A percentile compares a stretch with the other conserved stretches of the same genome.
Conservation (phyloP, 2,329 filamentous ascomycete genomes). For the Blastomyces silverae region DNA sequence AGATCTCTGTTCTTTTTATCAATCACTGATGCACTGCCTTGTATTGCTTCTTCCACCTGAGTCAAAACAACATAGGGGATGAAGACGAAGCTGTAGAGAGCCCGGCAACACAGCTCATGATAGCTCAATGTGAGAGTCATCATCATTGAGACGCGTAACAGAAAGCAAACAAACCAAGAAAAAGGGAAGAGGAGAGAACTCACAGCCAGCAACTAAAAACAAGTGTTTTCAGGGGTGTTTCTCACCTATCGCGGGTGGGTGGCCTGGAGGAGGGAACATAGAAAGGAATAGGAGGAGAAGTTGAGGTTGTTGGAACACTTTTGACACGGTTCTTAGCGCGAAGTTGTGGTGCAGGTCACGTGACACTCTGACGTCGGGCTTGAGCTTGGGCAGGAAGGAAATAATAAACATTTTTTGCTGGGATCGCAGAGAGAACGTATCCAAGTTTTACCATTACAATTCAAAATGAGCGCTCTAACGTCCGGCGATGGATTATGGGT, state of each 20-base stretch:
- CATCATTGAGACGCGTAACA: constrained; percentile 35
- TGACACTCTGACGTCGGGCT: neutral
- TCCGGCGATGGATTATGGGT: constrained; percentile 5
- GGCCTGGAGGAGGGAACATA: constrained; percentile 2
- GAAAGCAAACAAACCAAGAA: neutral
- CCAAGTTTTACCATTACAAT: neutral
- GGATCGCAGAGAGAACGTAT: neutral
- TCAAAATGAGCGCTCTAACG: neutral
- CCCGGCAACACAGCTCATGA: constrained; percentile 29
- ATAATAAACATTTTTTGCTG: neutral
- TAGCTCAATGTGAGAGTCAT: constrained; percentile 36
- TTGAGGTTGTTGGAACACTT: neutral
- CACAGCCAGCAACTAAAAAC: constrained; percentile 3
- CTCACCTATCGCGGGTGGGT: neutral
- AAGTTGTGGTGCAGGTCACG: neutral
- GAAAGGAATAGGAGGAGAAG: neutral
- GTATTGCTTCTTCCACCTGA: constrained; percentile 36
- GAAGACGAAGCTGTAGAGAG: constrained; percentile 25
- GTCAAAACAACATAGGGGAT: constrained; percentile 28
- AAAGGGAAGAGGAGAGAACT: neutral
- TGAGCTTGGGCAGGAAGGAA: neutral
- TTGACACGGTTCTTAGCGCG: neutral
- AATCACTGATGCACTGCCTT: constrained; percentile 33
- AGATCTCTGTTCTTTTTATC: constrained; percentile 45
- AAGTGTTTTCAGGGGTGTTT: neutral